These are phyloP conservation scores for Ganoderma multipileum DNA, from an alignment of 1,284 basidiomycete species.

Conservation along the genomic window DNA sequence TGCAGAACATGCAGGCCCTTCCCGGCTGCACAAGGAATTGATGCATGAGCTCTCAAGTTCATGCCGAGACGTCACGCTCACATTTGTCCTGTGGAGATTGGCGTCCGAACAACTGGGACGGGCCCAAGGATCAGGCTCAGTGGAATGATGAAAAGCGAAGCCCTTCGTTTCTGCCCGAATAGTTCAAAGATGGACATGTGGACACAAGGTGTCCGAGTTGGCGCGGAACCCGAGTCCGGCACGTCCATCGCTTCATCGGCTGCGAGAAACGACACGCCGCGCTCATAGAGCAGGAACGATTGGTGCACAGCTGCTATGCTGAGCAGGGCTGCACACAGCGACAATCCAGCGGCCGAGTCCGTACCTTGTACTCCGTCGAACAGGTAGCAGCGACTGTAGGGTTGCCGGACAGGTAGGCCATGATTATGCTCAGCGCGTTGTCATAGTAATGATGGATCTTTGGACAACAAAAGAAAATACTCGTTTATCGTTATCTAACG, in stretches of 20 bases:
- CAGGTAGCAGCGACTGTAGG: slow-evolving; percentile 39
- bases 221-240: slow-evolving; percentile 36
- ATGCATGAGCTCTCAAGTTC: too few relatives aligned
- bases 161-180: slow-evolving; percentile 46
- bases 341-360: slow-evolving; percentile 36
- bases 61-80: too few relatives aligned
- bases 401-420: slow-evolving; percentile 45
- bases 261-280: slow-evolving; percentile 31
- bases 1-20: slow-evolving; percentile 37
- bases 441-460: slow-evolving; percentile 48
- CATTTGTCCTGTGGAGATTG: too few relatives aligned
- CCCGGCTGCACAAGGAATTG: slow-evolving; percentile 52
- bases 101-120: slow-evolving; percentile 17
- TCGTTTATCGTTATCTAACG: slow-evolving; percentile 56
- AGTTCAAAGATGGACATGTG: slow-evolving; percentile 48
- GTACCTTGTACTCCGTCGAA: slow-evolving; percentile 39
- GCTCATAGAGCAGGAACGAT: slow-evolving; percentile 37
- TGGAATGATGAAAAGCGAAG: slow-evolving; percentile 17
- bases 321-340: slow-evolving; percentile 36
- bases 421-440: slow-evolving; percentile 45
- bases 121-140: slow-evolving; percentile 21
- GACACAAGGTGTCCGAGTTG: slow-evolving; percentile 38
- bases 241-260: slow-evolving; percentile 39
- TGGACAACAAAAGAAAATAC: slow-evolving; percentile 40
- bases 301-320: slow-evolving; percentile 40